phyloP scores from a whole-genome alignment of 352 stramenopile genomes.

The Globisporangium alternatum region DNA sequence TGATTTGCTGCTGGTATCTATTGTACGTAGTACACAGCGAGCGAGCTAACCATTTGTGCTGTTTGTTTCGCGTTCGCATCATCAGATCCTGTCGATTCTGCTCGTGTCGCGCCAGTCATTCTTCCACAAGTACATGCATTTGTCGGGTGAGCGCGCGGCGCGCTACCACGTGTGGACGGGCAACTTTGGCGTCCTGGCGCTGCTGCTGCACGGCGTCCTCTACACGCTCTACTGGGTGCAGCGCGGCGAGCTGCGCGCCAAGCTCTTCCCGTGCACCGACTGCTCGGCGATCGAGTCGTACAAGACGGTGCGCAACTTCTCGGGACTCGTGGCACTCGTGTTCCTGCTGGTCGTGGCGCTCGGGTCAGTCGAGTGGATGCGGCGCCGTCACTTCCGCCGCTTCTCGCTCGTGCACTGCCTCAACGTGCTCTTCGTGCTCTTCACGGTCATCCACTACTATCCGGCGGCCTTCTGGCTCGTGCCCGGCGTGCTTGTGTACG shows the following conservation, averaged over 20 bases:
- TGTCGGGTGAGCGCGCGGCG: slow-evolving; percentile 57
- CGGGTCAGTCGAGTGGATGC: slow-evolving; percentile 49
- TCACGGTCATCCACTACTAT: slow-evolving; percentile 70
- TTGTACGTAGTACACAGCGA: background rate
- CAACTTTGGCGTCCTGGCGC: slow-evolving; percentile 42
- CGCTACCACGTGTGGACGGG: slow-evolving; percentile 64
- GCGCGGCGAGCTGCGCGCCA: slow-evolving; percentile 44
- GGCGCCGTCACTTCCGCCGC: slow-evolving; percentile 44
- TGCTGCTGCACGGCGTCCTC: slow-evolving; percentile 48
- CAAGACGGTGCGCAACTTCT: slow-evolving; percentile 61
- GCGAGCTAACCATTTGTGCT: background rate
- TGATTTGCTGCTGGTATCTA: slow-evolving; percentile 3
- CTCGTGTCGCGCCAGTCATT: slow-evolving; percentile 67
- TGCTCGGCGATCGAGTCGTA: slow-evolving; percentile 47
- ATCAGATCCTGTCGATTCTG: slow-evolving; percentile 48
- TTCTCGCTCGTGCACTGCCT: slow-evolving; percentile 59
- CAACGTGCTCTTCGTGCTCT: slow-evolving; percentile 42
- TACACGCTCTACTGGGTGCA: slow-evolving; percentile 57
- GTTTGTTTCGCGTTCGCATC: background rate
- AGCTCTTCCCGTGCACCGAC: slow-evolving; percentile 50
- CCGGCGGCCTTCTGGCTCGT: slow-evolving; percentile 55
- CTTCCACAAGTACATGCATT: slow-evolving; percentile 46
- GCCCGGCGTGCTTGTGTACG: slow-evolving; percentile 47
- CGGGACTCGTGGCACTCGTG: slow-evolving; percentile 46
- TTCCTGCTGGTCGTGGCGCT: slow-evolving; percentile 36